Base-by-base conservation (phyloP, 2,329 filamentous ascomycete species). In the Fonsecaea monophora region DNA sequence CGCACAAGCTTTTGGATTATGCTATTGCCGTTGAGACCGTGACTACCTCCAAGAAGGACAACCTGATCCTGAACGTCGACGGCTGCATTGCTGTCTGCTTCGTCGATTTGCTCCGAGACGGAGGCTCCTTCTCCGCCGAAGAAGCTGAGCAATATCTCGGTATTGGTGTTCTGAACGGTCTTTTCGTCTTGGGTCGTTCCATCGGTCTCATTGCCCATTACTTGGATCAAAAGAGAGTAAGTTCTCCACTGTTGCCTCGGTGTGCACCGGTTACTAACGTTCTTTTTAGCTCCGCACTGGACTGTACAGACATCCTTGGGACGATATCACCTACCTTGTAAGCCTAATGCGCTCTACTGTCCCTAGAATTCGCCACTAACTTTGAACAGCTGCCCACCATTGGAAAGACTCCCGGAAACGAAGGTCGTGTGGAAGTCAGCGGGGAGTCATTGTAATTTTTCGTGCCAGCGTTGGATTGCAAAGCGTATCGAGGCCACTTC, bases 191-290 rank as follows among this genome's bases (percentile, higher is more conserved):
- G 68, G 95, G 95, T 78, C 91, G 95, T 78, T 92, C 89, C 81
- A 99, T 99, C 78, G 95, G 95, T 92, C 87, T 99, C 74, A 99
- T 99, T 90, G 95, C 95, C 78, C 95, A 99, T 84, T 98, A 94
- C 88, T 90, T 99, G 76, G 95, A 99, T 85, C 95, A 99, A 89
- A 99, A 99, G 94, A 90, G 95, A 83, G 58, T 65, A 56, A 45
- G 66, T 68, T 37, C 13, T 21, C 25, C 18, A 15, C 37, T 25
- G 10, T 4, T 34, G 18, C 15, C 48, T 37, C 50, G 13, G 13
- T 48, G 7, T 25, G 34, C 9, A 38, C 48, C 54, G 13, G 54
- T 53, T 37, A 45, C 57, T 65, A 42, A 65, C 37, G 32, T 34
- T 18, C 37, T 48, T 48, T 25, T 48, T 3, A 65, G 62, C 88